Percentiles rank a stretch among this genome's conserved stretches.
Conservation (phyloP, 1,139 yeast species). For the Candida gigantensis region DNA sequence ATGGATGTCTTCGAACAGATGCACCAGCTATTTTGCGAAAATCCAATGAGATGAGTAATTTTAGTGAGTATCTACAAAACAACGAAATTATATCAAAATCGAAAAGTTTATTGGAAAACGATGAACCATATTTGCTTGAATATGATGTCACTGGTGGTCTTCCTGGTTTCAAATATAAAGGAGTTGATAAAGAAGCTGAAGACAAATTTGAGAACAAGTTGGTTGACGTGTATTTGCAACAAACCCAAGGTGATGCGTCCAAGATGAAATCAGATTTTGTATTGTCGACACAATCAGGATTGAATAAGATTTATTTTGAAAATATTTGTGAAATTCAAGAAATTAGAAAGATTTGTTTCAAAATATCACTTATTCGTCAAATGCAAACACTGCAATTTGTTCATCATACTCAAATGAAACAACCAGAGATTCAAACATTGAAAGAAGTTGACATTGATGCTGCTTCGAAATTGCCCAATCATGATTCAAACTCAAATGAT, state of each 20-base stretch:
- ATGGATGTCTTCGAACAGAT: slow-evolving; percentile 57
- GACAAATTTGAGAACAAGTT: slow-evolving; percentile 51
- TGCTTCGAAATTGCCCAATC: slow-evolving; percentile 69
- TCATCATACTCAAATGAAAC: slow-evolving; percentile 72
- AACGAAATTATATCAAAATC: slow-evolving; percentile 42
- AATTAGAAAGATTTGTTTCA: slow-evolving; percentile 83
- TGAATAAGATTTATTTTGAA: slow-evolving; percentile 58
- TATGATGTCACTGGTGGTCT: slow-evolving; percentile 82
- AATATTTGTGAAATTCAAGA: slow-evolving; percentile 84
- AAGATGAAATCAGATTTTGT: slow-evolving; percentile 32
- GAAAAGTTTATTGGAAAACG: slow-evolving; percentile 53
- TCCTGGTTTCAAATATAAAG: slow-evolving; percentile 63
- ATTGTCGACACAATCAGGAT: slow-evolving; percentile 50
- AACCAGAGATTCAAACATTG: slow-evolving; percentile 64
- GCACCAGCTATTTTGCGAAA: slow-evolving; percentile 69
- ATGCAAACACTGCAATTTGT: slow-evolving; percentile 84
- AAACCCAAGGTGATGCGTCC: slow-evolving; percentile 29
- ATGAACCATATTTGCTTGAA: slow-evolving; percentile 73
- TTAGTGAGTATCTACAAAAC: slow-evolving; percentile 48
- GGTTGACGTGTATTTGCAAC: slow-evolving; percentile 38
- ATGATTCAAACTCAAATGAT: slow-evolving; percentile 56
- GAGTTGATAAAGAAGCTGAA: slow-evolving; percentile 48
- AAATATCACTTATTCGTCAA: slow-evolving; percentile 83
- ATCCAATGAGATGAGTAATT: slow-evolving; percentile 59
- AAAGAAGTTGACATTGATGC: slow-evolving; percentile 77